Percentiles rank a stretch among this genome's conserved stretches.
phyloP scores from a whole-genome alignment of 768 basidiomycete genomes.

The Suillus spraguei region DNA sequence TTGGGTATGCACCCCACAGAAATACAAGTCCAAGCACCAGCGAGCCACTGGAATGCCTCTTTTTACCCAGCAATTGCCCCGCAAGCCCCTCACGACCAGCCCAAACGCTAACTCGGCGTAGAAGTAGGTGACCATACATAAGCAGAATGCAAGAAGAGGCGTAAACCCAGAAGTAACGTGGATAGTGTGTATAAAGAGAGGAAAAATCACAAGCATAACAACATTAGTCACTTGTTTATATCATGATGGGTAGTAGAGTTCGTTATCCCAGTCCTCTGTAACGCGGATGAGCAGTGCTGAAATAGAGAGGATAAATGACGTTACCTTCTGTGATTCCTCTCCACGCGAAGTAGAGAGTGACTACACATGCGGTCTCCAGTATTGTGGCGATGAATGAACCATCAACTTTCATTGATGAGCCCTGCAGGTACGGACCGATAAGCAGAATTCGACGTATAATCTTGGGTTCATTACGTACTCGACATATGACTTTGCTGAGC shows the following conservation, averaged over 20 bases:
- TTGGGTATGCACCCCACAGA: neutral
- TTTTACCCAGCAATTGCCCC: neutral
- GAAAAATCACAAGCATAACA: slow-evolving; percentile 13
- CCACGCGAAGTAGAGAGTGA: slow-evolving; percentile 78
- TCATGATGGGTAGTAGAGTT: slow-evolving; percentile 46
- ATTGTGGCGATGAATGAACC: slow-evolving; percentile 86
- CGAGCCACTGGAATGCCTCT: neutral
- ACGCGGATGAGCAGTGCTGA: slow-evolving; percentile 11
- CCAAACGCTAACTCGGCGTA: neutral
- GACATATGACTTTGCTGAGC: slow-evolving; percentile 75
- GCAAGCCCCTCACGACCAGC: neutral
- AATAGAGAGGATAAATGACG: slow-evolving; percentile 22
- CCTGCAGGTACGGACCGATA: slow-evolving; percentile 37
- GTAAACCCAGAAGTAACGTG: slow-evolving; percentile 6
- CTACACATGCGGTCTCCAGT: slow-evolving; percentile 76
- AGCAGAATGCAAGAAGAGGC: neutral
- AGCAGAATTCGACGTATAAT: slow-evolving; percentile 28
- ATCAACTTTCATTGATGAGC: slow-evolving; percentile 71
- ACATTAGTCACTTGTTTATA: slow-evolving; percentile 17
- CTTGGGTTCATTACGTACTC: slow-evolving; percentile 38
- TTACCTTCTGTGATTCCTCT: slow-evolving; percentile 85
- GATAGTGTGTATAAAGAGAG: slow-evolving; percentile 14
- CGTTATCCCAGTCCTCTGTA: slow-evolving; percentile 54
- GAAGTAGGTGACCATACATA: slow-evolving; percentile 1
- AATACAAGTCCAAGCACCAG: slow-evolving; percentile 4